phyloP scores from a whole-genome alignment of 2,329 filamentous ascomycete species.

The Aspergillus oerlinghausenensis region DNA sequence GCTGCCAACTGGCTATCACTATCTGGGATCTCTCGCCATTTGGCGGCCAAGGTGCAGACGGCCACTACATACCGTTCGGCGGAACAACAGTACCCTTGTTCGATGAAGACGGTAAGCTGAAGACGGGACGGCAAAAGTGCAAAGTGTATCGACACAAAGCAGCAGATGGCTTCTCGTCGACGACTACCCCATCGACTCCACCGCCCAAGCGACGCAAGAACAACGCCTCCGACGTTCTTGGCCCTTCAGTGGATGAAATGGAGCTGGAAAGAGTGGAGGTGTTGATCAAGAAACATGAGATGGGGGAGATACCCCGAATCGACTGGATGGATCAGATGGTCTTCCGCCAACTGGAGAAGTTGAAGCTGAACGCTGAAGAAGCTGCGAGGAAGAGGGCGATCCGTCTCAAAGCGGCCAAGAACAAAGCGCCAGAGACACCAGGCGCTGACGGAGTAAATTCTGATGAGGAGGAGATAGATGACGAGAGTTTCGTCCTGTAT shows the following conservation, averaged over 20 bases:
- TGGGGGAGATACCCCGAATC: constrained; percentile 88
- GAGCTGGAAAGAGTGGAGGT: constrained; percentile 87
- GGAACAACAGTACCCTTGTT: constrained; percentile 92
- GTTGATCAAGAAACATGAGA: constrained; percentile 94
- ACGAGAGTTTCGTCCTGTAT: constrained; percentile 73
- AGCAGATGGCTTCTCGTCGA: constrained; percentile 78
- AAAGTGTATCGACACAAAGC: constrained; percentile 73
- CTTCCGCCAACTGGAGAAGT: constrained; percentile 82
- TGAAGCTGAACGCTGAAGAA: constrained; percentile 60
- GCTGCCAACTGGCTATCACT: constrained; percentile 83
- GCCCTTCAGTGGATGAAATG: constrained; percentile 64
- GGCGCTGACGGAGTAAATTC: constrained; percentile 39
- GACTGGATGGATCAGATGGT: constrained; percentile 96
- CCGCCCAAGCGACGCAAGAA: constrained; percentile 52
- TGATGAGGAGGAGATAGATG: constrained; percentile 42
- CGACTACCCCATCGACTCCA: constrained; percentile 69
- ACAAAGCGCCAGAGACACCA: constrained; percentile 24
- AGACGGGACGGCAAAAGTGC: constrained; percentile 91
- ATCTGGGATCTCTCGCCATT: constrained; percentile 89
- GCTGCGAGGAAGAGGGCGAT: constrained; percentile 55
- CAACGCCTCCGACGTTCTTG: constrained; percentile 42
- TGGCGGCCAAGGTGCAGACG: constrained; percentile 63
- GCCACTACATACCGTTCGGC: constrained; percentile 84
- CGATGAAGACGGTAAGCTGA: constrained; percentile 82
- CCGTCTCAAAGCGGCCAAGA: constrained; percentile 31